These are phyloP conservation scores for Gossypium schwendimanii DNA, from an alignment of 441 rosid species.

Conservation along the genomic window DNA sequence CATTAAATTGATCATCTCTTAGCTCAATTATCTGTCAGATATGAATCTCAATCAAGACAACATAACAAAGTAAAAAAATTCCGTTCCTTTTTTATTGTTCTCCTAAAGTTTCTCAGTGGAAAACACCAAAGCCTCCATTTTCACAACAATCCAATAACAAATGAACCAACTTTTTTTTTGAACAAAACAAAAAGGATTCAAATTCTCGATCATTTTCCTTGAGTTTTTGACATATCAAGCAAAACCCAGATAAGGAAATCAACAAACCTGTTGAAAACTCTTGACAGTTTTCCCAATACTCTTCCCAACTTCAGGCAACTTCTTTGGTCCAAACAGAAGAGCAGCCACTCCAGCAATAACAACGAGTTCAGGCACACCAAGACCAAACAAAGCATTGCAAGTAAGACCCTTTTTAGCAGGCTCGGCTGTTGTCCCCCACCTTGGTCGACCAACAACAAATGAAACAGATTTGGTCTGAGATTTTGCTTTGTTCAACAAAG, in stretches of 20 bases:
- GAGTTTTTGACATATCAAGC: slow-evolving; percentile 6
- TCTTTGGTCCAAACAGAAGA: slow-evolving; percentile 87
- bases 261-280: slow-evolving; percentile 13
- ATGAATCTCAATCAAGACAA: neutral
- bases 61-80: neutral
- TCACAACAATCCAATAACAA: neutral
- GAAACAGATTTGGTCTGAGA: slow-evolving; percentile 25
- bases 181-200: neutral
- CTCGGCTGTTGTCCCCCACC: slow-evolving; percentile 31
- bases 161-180: neutral
- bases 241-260: slow-evolving; percentile 9
- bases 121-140: neutral
- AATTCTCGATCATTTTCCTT: neutral
- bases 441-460: slow-evolving; percentile 32
- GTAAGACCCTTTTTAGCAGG: slow-evolving; percentile 41
- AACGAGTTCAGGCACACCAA: slow-evolving; percentile 92
- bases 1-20: neutral
- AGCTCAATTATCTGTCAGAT: neutral
- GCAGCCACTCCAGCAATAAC: slow-evolving; percentile 97
- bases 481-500: slow-evolving; percentile 25
- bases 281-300: slow-evolving; percentile 91
- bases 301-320: slow-evolving; percentile 92
- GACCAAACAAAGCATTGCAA: slow-evolving; percentile 83
- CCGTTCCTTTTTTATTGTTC: neutral
- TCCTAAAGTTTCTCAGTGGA: neutral